Base-by-base conservation (phyloP, 306 rosid species). In the Argentina anserina region DNA sequence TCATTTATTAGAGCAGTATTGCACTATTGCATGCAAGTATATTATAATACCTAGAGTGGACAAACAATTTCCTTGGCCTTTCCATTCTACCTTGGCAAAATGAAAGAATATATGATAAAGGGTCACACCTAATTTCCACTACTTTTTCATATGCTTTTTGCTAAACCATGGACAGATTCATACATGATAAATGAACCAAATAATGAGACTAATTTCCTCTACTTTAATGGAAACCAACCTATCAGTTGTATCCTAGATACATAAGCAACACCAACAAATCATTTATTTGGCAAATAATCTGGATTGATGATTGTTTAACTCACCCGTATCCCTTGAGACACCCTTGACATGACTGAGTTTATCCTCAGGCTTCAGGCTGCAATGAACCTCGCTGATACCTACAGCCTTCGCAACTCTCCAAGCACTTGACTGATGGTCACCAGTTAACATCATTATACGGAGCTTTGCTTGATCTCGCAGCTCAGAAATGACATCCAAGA, bases 291-390 rank as follows among this genome's bases (percentile, higher is more conserved):
- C 17, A 63, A 18, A 40, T 52, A 34, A 28, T 43, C 14, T 21
- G n/a, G 42, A 25, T 9, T 67, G 8, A 39, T 41, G 42, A 53
- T 18, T 1, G 3, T 37, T 65, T 36, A 62, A 82, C 84, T 85
- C 79, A 91, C 95, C 98, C 83, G 39, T 91, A 62, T 87, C 92
- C 80, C 99, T 91, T 34, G 99, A 91, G 73, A 78, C 76, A 76
- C 87, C 96, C 84, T 94, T 91, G 58, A 94, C 90, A 82, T 87
- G 90, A 66, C 96, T 85, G 65, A 94, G 88, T 83, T 94, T 91
- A 83, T 94, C 99, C 85, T 91, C 99, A 14, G 99, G 99, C 83
- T 94, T 91, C 80, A 94, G 91, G 81, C 88, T 91, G 85, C 88
- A 88, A 69, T 89, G 64, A 82, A 90, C 87, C 84, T 91, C 99